Base-by-base conservation (phyloP, 2,329 filamentous ascomycete species). In the Septoria petroselini region DNA sequence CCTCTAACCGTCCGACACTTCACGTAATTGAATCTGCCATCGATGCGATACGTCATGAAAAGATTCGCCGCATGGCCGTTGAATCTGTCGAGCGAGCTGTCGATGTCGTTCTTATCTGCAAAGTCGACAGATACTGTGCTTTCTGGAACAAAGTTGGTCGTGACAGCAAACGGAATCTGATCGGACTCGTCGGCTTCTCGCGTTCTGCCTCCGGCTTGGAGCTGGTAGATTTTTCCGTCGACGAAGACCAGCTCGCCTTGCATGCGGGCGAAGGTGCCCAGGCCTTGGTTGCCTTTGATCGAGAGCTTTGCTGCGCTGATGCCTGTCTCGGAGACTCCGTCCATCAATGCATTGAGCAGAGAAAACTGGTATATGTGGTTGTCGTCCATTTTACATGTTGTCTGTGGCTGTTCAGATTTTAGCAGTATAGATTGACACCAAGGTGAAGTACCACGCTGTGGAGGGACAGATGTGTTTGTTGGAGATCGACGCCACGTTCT, bases 281-380 rank as follows among this genome's bases (percentile, higher is more conserved):
- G 69, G 50, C 75, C 76, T 66, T 76, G 69, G 58, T 75, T 75
- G 42, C 76, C 75, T 58, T 75, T 70, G 33, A 65, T 61, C 11
- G 70, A 63, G 50, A 77, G 70, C 59, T 75, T 69, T 33, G 72
- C 68, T 40, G 71, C 74, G 42, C 71, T 62, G 50, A 76, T 76
- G 29, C 74, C 74, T 37, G 70, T 69, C 55, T 74, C 70, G 50
- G 70, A 71, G 31, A 74, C 64, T 12, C 71, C 73, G 42, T 68
- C 67, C 71, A 75, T 74, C 2, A 75, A 59, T 19, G 71, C 71
- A 47, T 69, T 71, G 42, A 74, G 62, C 3, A 73, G 59, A 27
- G 67, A 71, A 61, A 68, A 74, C 55, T 74, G 71, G 59, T 73
- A 74, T 33, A 73, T 67, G 50, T 71, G 65, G 51, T 72, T 72